These are phyloP conservation scores for Penicillium sp. DNA, from an alignment of 2,329 filamentous ascomycete species.

Conservation along the genomic window DNA sequence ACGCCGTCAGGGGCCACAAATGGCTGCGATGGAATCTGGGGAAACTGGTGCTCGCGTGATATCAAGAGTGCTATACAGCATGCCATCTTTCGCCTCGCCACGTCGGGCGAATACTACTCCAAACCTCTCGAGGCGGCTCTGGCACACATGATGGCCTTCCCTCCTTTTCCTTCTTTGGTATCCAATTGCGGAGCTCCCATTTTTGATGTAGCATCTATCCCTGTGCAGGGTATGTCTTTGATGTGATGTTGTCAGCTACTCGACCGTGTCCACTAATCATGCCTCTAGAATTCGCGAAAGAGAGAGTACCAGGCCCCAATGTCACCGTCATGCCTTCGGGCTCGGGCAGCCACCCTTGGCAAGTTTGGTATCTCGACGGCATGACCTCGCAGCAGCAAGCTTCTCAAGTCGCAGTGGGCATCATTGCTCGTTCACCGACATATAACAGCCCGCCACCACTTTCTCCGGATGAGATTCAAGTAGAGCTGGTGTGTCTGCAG, in stretches of 20 bases:
- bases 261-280: not conserved
- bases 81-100: constrained; percentile 31
- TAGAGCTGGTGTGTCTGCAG: constrained; percentile 41
- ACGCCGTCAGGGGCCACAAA: constrained; percentile 37
- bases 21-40: constrained; percentile 44
- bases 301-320: constrained; percentile 29
- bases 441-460: constrained; percentile 29
- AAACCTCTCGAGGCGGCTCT: constrained; percentile 35
- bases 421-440: constrained; percentile 37
- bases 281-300: constrained; percentile 36
- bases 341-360: constrained; percentile 33
- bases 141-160: constrained; percentile 28
- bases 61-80: constrained; percentile 33
- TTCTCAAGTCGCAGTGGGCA: constrained; percentile 40
- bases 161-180: constrained; percentile 29
- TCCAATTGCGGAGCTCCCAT: constrained; percentile 33
- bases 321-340: constrained; percentile 35
- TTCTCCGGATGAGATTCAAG: constrained; percentile 34
- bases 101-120: constrained; percentile 30
- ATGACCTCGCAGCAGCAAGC: constrained; percentile 38
- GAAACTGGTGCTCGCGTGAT: constrained; percentile 33
- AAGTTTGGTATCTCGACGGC: constrained; percentile 40
- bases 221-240: constrained; percentile 34
- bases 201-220: constrained; percentile 37
- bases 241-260: not conserved